A percentile compares a stretch with the other conserved stretches of the same genome.
Conservation (phyloP, 805 yeast species). For the Saitoella complicata region DNA sequence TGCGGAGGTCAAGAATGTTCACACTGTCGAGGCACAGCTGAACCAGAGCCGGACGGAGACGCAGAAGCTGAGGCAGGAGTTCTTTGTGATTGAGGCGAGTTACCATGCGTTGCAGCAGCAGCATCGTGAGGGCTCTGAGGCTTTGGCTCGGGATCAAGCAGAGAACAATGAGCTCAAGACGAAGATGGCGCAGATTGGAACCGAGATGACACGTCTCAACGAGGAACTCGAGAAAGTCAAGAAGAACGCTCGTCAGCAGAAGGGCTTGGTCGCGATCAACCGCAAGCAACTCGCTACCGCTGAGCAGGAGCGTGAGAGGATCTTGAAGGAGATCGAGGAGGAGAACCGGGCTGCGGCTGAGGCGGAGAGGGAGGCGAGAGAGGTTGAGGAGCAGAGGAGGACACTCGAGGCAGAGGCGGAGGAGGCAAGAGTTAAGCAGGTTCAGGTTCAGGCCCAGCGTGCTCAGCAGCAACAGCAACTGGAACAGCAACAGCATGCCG, state of each 20-base stretch:
- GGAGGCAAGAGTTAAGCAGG: constrained; percentile 11
- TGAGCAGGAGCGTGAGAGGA: constrained; percentile 29
- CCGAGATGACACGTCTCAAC: constrained; percentile 32
- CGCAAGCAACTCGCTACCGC: constrained; percentile 53
- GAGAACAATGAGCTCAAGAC: constrained; percentile 52
- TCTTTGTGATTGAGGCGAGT: constrained; percentile 63
- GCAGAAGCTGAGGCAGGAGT: constrained; percentile 52
- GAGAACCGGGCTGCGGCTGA: constrained; percentile 17
- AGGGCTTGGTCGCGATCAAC: constrained; percentile 46
- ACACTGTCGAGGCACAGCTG: constrained; percentile 50
- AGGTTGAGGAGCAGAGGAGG: constrained; percentile 1
- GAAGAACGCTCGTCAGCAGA: constrained; percentile 42
- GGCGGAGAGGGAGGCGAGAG: constrained; percentile 9
- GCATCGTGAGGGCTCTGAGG: constrained; percentile 41
- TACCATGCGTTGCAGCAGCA: constrained; percentile 53
- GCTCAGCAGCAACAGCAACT: not conserved
- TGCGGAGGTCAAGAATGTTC: constrained; percentile 59
- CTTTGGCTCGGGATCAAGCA: constrained; percentile 51
- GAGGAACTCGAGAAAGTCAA: constrained; percentile 37
- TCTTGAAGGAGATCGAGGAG: constrained; percentile 26
- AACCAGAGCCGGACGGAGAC: constrained; percentile 47
- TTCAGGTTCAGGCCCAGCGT: not conserved
- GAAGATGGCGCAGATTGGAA: constrained; percentile 52
- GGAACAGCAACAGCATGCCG: constrained; percentile 11
- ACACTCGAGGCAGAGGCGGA: constrained; percentile 14